phyloP scores from a whole-genome alignment of 495 filamentous ascomycete genomes.

The Pyrenula massariospora region DNA sequence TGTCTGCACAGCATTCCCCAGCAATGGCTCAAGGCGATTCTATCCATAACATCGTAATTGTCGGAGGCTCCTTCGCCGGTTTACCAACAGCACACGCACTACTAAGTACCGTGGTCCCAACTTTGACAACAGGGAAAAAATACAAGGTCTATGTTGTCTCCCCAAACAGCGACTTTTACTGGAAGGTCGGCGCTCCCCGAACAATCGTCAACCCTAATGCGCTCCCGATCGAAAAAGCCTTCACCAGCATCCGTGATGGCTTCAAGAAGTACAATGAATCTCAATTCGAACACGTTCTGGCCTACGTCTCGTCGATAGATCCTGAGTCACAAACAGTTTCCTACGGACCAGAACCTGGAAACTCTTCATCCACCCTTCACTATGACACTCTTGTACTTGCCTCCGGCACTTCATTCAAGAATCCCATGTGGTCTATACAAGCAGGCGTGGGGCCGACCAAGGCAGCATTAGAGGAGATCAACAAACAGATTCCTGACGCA shows the following conservation, averaged over 20 bases:
- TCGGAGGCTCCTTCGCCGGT: conserved; percentile 42
- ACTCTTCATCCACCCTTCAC: conserved; percentile 6
- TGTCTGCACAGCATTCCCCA: background rate
- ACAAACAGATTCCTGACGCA: conserved; percentile 10
- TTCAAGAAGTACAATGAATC: conserved; percentile 18
- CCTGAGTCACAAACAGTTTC: conserved; percentile 11
- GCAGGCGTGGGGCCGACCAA: conserved; percentile 12
- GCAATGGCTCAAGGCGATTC: background rate
- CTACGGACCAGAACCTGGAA: conserved; percentile 4
- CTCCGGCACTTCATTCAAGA: conserved; percentile 13
- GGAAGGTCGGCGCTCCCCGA: conserved; percentile 43
- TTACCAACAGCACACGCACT: conserved; percentile 40
- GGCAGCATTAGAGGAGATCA: conserved; percentile 12
- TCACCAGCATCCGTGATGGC: conserved; percentile 27
- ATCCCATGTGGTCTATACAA: conserved; percentile 16
- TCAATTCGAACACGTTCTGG: conserved; percentile 23
- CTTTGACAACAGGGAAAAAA: conserved; percentile 11
- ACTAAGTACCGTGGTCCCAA: conserved; percentile 25
- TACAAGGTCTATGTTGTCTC: conserved; percentile 26
- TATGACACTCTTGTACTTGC: conserved; percentile 26
- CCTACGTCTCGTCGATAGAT: conserved; percentile 15
- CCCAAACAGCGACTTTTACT: conserved; percentile 43
- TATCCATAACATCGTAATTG: conserved; percentile 31
- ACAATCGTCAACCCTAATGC: conserved; percentile 29
- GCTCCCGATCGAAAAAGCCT: conserved; percentile 32